phyloP scores from a whole-genome alignment of 2,329 filamentous ascomycete genomes.

The Xylaria sp. region DNA sequence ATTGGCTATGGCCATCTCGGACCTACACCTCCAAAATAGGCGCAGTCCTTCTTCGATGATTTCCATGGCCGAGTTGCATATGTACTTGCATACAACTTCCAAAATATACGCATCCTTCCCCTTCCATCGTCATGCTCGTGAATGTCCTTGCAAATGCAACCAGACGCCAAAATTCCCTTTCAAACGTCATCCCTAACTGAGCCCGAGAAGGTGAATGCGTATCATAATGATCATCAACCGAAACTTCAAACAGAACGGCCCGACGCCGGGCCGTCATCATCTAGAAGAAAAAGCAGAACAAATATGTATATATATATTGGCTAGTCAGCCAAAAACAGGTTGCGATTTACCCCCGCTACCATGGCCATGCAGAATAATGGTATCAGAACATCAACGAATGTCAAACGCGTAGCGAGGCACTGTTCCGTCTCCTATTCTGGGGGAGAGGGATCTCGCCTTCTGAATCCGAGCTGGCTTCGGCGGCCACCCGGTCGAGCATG shows the following conservation, averaged over 20 bases:
- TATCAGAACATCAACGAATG: background rate
- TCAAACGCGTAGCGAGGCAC: constrained; percentile 32
- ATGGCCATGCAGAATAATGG: background rate
- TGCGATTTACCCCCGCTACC: constrained; percentile 4
- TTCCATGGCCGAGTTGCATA: constrained; percentile 6
- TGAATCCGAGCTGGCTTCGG: constrained; percentile 58
- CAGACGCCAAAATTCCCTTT: constrained; percentile 19
- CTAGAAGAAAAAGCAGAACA: no score
- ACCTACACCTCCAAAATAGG: no score
- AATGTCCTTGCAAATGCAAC: constrained; percentile 32
- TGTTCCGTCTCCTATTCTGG: constrained; percentile 30
- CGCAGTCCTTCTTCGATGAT: constrained; percentile 1
- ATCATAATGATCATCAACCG: constrained; percentile 28
- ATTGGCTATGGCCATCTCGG: no score
- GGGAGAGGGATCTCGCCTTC: constrained; percentile 61
- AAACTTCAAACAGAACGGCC: constrained; percentile 17
- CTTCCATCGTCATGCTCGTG: constrained; percentile 29
- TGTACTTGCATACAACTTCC: constrained; percentile 18
- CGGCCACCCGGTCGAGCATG: constrained; percentile 58
- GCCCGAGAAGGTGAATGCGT: constrained; percentile 25
- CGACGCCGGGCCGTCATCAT: constrained; percentile 2
- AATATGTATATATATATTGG: constrained; percentile 25
- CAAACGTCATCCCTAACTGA: constrained; percentile 25
- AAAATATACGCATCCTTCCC: constrained; percentile 13
- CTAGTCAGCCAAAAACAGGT: constrained; percentile 18